phyloP scores from a whole-genome alignment of 2,329 filamentous ascomycete species.

The Parasarocladium wereldwijsianum region DNA sequence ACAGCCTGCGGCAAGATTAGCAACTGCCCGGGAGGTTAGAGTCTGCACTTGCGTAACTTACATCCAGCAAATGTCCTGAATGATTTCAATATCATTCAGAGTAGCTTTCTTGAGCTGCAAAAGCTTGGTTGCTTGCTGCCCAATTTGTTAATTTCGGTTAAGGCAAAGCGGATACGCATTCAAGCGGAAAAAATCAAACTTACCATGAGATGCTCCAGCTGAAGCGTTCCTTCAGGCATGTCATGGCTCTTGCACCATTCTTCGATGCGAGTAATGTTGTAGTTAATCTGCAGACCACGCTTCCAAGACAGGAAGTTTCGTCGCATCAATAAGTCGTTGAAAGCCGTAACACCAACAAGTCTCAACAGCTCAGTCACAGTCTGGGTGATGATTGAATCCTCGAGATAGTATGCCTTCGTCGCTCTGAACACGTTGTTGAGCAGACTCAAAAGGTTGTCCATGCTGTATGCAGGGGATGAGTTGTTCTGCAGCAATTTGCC shows the following conservation, averaged over 20 bases:
- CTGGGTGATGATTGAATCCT: conserved; percentile 91
- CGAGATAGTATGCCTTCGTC: conserved; percentile 97
- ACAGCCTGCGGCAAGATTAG: conserved; percentile 46
- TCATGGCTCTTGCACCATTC: conserved; percentile 99
- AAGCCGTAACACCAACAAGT: conserved; percentile 90
- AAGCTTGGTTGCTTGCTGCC: conserved; percentile 88
- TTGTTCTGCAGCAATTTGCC: conserved; percentile 89
- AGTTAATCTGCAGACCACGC: conserved; percentile 97
- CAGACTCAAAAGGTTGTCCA: conserved; percentile 93
- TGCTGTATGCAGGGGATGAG: conserved; percentile 90
- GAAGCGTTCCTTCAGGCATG: conserved; percentile 95
- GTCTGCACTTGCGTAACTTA: conserved; percentile 32
- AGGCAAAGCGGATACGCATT: background rate
- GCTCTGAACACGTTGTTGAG: conserved; percentile 96
- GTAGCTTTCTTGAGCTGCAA: conserved; percentile 98
- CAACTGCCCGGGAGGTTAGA: conserved; percentile 6
- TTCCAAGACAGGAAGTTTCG: conserved; percentile 99
- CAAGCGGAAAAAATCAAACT: no score
- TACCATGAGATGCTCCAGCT: conserved; percentile 96
- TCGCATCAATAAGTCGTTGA: conserved; percentile 95
- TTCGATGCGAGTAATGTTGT: conserved; percentile 98
- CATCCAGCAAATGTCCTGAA: conserved; percentile 99
- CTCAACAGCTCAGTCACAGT: conserved; percentile 86
- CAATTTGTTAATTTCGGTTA: conserved; percentile 12
- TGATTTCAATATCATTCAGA: conserved; percentile 97